Base-by-base conservation (phyloP, 768 basidiomycete genomes). In the Phanerochaete sordida region DNA sequence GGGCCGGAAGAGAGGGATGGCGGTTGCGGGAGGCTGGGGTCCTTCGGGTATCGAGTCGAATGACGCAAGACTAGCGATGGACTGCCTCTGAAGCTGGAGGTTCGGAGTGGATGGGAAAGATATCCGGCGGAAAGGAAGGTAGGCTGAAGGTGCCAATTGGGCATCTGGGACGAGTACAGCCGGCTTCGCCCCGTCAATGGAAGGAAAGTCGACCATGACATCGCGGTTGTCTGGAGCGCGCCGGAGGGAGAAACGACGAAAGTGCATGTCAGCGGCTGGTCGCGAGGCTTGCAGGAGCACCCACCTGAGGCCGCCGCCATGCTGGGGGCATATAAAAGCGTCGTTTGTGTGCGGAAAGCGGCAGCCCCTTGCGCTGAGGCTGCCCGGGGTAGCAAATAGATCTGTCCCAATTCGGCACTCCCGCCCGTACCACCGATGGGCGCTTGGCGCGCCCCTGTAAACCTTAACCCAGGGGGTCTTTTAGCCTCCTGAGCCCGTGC, bases 1-100 rank as follows among this genome's bases (percentile, higher is more conserved):
- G 60, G 70, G 73, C 57, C 23, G 64, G 61, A 49, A 59, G 43
- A 44, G 61, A 31, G 48, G 54, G 1, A 11, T 26, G 7, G 51
- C n/a, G 13, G 51, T 15, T 33, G 68, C 58, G 15, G 64, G 62
- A 16, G 61, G 61, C 26, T 70, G 72, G 37, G 72, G 72, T 58
- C 81, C 81, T 67, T 90, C 89, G 3, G 81, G 78, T 9, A 88
- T 74, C 0, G 90, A 91, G 60, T 90, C 88, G 65, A 88, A 85
- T 0, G 92, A 91, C 4, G 84, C 79, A 19, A 90, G 77, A 70
- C 89, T 91, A 50, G 81, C 81, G 12, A 88, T 79, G 0, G 90
- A 91, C 45, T 86, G 81, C 37, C 89, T 75, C 62, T 88, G 77
- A 8, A 79, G 64, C 62, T 88, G 77, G 9, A 79, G 64, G 49